Evolutionary conservation across 192 early-diverging fungal genomes (phyloP), one percentile per base, ranked within the genome.

Genomic region (Coemansia sp.): DNA sequence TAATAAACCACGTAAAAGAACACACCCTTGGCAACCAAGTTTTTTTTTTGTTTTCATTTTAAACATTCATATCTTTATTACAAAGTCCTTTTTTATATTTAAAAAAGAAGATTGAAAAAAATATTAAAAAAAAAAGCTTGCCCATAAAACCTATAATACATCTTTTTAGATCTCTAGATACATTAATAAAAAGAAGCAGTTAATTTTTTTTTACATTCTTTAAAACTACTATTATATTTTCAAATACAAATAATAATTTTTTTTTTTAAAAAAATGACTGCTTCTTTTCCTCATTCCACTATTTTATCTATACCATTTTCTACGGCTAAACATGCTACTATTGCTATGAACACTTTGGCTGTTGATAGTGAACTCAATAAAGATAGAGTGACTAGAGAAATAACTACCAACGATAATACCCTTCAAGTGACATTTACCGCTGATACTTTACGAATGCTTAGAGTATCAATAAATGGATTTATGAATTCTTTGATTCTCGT

Each of bases 401-500:
- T 62, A 18, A 15, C 33, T 1, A 36, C 44, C 3, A 15, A 51
- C 2, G 65, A 33, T 22, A 19, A n/a, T 3, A 35, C 49, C 1
- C 38, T 73, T 3, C 20, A 66, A 9, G 58, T 53, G 5, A 57
- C 53, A 11, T 73, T 57, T 15, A 35, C 22, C 17, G 63, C 63
- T 4, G 45, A 53, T 0, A 56, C 53, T 0, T 36, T 62, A 17
- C 70, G 70, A 1, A 52, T 66, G 48, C 58, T 73, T 2, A 57
- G 70, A 3, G 70, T 73, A 13, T 60, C 61, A 35, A 39, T 73
- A 18, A 73, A 73, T 30, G 70, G 70, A 7, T 73, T 73, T 20
- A 73, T 73, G 70, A 63, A 73, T 19, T 73, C 70, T 33, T 29
- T 73, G 4, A 73, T 73, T n/a, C 58, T 73, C 5, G 63, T 66